A percentile compares a stretch with the other conserved stretches of the same genome.
Evolutionary conservation across 441 rosid genomes (phyloP).

Genomic region (Bruguiera hainesii): DNA sequence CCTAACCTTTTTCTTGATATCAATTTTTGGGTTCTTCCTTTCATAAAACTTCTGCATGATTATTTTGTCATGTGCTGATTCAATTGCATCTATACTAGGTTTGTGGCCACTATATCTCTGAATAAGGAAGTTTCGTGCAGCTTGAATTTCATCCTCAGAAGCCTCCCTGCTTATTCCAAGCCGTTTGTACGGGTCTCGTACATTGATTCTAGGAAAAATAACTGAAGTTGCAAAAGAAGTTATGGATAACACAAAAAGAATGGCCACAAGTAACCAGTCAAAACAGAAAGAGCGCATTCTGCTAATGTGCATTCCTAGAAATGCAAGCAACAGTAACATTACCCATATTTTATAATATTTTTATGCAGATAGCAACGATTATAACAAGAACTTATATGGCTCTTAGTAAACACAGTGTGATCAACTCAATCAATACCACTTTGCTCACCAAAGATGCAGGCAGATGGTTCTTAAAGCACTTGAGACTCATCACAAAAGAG

Average conservation of each 20-base stretch:
- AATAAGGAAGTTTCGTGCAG: conserved; percentile 83
- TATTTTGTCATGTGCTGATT: conserved; percentile 90
- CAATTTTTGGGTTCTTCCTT: conserved; percentile 79
- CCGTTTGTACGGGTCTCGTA: conserved; percentile 83
- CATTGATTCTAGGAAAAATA: conserved; percentile 77
- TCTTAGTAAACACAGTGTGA: background rate
- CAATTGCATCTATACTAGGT: conserved; percentile 91
- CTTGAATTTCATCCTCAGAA: conserved; percentile 92
- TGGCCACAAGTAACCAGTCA: background rate
- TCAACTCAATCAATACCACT: background rate
- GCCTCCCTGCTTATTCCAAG: conserved; percentile 95
- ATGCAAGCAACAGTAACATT: background rate
- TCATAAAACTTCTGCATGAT: conserved; percentile 94
- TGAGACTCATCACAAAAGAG: background rate
- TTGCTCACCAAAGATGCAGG: background rate
- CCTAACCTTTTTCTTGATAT: conserved; percentile 66
- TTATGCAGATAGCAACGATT: background rate
- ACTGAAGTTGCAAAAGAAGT: conserved; percentile 40
- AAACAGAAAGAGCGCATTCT: conserved; percentile 3
- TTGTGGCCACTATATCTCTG: conserved; percentile 77
- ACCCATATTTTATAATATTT: background rate
- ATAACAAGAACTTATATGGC: background rate
- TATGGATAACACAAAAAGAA: conserved; percentile 17
- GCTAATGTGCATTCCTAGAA: background rate
- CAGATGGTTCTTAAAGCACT: background rate